Evolutionary conservation across 345 rosid species (phyloP), one percentile per base, ranked within the genome.

Genomic region (Aquilaria yunnanensis): DNA sequence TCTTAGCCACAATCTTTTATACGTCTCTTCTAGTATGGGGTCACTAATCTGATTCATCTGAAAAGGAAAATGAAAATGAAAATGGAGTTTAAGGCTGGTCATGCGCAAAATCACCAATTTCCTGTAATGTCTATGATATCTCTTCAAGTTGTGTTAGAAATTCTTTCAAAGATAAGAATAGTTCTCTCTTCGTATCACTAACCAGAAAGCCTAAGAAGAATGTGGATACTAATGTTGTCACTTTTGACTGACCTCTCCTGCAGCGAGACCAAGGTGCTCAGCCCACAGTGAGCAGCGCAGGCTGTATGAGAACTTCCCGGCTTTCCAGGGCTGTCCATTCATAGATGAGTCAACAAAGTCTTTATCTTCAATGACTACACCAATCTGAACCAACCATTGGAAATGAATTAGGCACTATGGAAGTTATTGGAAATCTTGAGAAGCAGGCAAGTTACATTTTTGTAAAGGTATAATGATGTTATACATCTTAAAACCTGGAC

Each of bases 201-300:
- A 29, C 37, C 32, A 31, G 10, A 46, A 41, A 29, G 34, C 2
- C 55, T 12, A 46, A 14, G 29, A 14, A 34, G 23, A 50, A 55
- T 9, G 10, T 29, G 23, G 43, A 41, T 2, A 9, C 8, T 43
- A 11, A n/a, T 56, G 1, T 55, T 30, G 54, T 10, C 61, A 11
- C 8, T 10, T 45, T 5, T 10, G 58, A 75, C 72, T 62, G 62
- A 89, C 98, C 93, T 89, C 96, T 68, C 75, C 77, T 23, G 72
- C 37, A 47, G 61, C 75, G 67, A 92, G 92, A 52, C 91, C 96
- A 56, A 89, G 96, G 71, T 89, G 98, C 77, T 92, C 98, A 3
- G 85, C 75, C 96, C 98, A 92, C 31, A 92, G 66, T 0, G 89
- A 81, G 73, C 93, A 81, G 53, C 96, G 83, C 33, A 92, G 80